A percentile compares a stretch with the other conserved stretches of the same genome.
Conservation (phyloP, 192 early-diverging fungal species). For the Funneliformis geosporum region DNA sequence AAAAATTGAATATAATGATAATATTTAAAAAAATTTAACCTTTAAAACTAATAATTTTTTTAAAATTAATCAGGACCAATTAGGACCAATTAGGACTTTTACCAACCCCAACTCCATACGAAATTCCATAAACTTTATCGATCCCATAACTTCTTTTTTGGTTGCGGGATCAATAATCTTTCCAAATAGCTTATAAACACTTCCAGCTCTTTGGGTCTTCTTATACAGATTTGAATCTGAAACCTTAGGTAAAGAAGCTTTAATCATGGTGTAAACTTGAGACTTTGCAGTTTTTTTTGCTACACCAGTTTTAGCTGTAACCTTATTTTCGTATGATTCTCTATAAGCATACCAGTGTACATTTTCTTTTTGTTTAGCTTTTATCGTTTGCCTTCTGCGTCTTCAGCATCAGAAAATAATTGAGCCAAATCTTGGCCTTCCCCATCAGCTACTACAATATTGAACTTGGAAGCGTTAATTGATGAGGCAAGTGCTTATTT, state of each 20-base stretch:
- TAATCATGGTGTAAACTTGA: background rate
- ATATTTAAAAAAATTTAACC: too few species aligned
- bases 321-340: background rate
- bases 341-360: background rate
- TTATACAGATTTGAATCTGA: background rate
- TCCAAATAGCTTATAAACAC: background rate
- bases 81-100: too few species aligned
- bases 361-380: background rate
- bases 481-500: conserved; percentile 19
- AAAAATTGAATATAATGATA: too few species aligned
- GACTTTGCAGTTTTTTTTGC: background rate
- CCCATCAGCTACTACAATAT: background rate
- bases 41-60: too few species aligned
- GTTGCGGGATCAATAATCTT: conserved; percentile 1
- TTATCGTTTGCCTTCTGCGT: background rate
- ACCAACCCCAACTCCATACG: too few species aligned
- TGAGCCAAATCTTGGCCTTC: background rate
- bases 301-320: conserved; percentile 8
- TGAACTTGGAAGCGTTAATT: background rate
- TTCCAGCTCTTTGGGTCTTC: background rate
- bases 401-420: conserved; percentile 8
- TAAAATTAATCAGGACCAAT: too few species aligned
- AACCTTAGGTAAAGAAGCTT: background rate
- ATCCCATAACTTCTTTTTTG: background rate
- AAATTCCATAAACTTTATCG: background rate